A percentile compares a stretch with the other conserved stretches of the same genome.
Evolutionary conservation across 768 basidiomycete species (phyloP).

Genomic region (Obba rivulosa): DNA sequence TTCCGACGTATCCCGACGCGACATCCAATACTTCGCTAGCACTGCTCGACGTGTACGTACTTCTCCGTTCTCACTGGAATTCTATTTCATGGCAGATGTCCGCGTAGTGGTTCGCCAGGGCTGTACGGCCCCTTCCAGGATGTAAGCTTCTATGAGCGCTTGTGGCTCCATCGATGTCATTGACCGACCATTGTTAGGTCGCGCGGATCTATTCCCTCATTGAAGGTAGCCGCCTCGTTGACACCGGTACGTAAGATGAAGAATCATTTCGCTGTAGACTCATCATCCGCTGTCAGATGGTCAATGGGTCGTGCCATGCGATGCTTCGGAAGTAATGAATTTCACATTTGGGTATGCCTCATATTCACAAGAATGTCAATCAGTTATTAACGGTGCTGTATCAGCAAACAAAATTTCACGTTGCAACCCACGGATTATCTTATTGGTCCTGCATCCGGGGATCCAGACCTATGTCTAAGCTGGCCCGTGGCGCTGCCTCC

Average conservation of each 20-base stretch:
- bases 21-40: constrained; percentile 57
- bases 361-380: neutral
- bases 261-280: neutral
- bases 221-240: constrained; percentile 63
- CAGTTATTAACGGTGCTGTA: neutral
- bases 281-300: constrained; percentile 35
- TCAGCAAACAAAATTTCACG: constrained; percentile 47
- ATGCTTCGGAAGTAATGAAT: constrained; percentile 49
- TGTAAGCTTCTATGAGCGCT: constrained; percentile 32
- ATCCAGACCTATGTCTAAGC: constrained; percentile 63
- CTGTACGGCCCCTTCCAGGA: constrained; percentile 77
- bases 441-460: constrained; percentile 60
- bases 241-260: constrained; percentile 33
- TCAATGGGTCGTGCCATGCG: constrained; percentile 75
- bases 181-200: constrained; percentile 40
- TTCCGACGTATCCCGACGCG: constrained; percentile 58
- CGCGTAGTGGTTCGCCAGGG: constrained; percentile 57
- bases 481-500: constrained; percentile 71
- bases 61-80: neutral
- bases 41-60: constrained; percentile 65
- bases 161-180: neutral
- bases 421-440: constrained; percentile 74
- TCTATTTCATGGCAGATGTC: neutral
- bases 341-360: constrained; percentile 65
- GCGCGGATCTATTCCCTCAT: constrained; percentile 57